Evolutionary conservation across 345 rosid genomes (phyloP), one percentile per base, ranked within the genome.

Genomic region (Linum tenue): DNA sequence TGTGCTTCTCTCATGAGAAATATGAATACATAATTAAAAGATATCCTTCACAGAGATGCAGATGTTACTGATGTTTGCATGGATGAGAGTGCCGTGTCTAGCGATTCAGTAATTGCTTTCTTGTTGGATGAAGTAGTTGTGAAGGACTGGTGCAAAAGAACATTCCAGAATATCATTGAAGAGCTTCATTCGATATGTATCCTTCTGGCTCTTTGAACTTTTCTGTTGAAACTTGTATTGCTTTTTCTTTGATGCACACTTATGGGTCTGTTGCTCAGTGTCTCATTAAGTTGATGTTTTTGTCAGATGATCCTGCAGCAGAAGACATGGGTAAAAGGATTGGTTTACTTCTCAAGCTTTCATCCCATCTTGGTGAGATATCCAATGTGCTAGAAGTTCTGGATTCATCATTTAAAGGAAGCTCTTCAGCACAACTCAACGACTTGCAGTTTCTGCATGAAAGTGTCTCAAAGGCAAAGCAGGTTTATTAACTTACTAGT

Each of bases 11-110:
- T 66, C 3, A 15, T 48, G 53, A 48, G 14, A 48, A 48, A 12
- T 48, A 48, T 12, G 14, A 48, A 15, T 48, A 1, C 44, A 62
- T 69, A 66, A 50, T 55, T 69, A 57, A 67, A 15, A 53, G 44
- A 72, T 60, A 22, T 69, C 88, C 79, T 85, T 85, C 74, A 81
- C 87, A 73, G 74, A 74, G 66, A 63, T 72, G 81, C 78, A 95
- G 99, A 95, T 83, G 82, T 95, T 60, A 87, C 90, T 59, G 90
- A 91, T 78, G 91, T 91, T 59, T 91, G 97, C 73, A 89, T 95
- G 97, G 97, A 95, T 69, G 99, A 95, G 84, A 79, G 80, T 79
- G 97, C 99, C 39, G 96, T 95, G 66, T 95, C 99, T 62, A 95
- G 96, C 62, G 96, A 95, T 78, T 96, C 95, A 48, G 86, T 87